Evolutionary conservation across 345 rosid species (phyloP).

Genomic region (Triadica sebifera): DNA sequence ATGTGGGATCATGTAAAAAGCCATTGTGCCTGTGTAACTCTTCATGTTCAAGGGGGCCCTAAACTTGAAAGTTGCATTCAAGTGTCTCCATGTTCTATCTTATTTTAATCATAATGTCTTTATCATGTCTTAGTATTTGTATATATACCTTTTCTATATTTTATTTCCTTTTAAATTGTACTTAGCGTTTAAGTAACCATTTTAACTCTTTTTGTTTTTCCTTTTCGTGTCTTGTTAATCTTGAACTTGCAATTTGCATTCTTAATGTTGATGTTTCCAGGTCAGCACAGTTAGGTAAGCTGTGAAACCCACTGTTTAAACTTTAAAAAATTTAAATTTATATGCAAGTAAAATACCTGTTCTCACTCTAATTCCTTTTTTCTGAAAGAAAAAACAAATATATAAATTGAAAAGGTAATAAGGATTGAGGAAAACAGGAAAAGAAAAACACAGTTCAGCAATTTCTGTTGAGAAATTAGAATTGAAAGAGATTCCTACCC

Average conservation of each 20-base stretch:
- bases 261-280: background rate
- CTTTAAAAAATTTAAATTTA: background rate
- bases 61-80: background rate
- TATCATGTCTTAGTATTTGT: background rate
- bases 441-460: too few species aligned
- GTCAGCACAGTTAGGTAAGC: background rate
- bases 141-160: background rate
- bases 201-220: background rate
- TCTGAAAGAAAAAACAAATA: too few species aligned
- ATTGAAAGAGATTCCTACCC: too few species aligned
- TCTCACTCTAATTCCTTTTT: too few species aligned
- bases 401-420: too few species aligned
- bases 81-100: background rate
- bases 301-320: background rate
- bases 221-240: background rate
- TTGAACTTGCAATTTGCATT: background rate
- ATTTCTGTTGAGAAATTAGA: too few species aligned
- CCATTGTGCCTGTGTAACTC: background rate
- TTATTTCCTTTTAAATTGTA: background rate
- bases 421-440: too few species aligned
- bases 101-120: conserved; percentile 1
- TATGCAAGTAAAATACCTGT: background rate
- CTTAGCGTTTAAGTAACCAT: conserved; percentile 8
- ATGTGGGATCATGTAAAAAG: background rate
- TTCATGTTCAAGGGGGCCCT: background rate